Evolutionary conservation across 2,329 filamentous ascomycete genomes (phyloP).

Genomic region (Diaporthe vexans): DNA sequence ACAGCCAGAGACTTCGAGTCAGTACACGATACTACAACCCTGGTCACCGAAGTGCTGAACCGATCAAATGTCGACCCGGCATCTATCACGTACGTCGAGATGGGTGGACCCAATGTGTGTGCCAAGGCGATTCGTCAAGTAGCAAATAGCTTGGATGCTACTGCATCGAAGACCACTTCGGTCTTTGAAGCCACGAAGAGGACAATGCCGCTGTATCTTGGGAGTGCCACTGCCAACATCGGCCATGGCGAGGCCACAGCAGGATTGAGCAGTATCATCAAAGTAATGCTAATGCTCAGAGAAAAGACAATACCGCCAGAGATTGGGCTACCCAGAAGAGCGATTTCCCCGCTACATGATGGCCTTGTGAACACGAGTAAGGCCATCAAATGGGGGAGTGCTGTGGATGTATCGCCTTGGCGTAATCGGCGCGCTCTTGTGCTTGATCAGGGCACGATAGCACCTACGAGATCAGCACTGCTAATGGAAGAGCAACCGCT

Average conservation of each 20-base stretch:
- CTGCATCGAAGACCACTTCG: slow-evolving; percentile 56
- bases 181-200: slow-evolving; percentile 53
- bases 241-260: slow-evolving; percentile 42
- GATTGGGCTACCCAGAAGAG: slow-evolving; percentile 41
- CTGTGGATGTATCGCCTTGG: accelerated
- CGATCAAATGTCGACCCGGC: slow-evolving; percentile 80
- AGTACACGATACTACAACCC: slow-evolving; percentile 49
- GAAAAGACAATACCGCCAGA: slow-evolving; percentile 42
- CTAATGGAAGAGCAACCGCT: slow-evolving; percentile 75
- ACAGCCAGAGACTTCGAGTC: slow-evolving; percentile 79
- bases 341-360: slow-evolving; percentile 46
- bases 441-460: slow-evolving; percentile 77
- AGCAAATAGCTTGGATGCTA: slow-evolving; percentile 75
- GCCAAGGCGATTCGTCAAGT: slow-evolving; percentile 87
- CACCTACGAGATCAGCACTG: slow-evolving; percentile 79
- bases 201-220: slow-evolving; percentile 67
- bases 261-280: slow-evolving; percentile 42
- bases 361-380: slow-evolving; percentile 4
- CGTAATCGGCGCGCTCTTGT: slow-evolving; percentile 62
- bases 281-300: slow-evolving; percentile 43
- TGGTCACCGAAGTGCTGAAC: slow-evolving; percentile 79
- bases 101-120: slow-evolving; percentile 83
- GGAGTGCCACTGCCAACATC: slow-evolving; percentile 64
- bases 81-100: slow-evolving; percentile 86
- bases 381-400: not conserved